Conservation (phyloP, 495 filamentous ascomycete species). For the Xanthoparmelia taractica region DNA sequence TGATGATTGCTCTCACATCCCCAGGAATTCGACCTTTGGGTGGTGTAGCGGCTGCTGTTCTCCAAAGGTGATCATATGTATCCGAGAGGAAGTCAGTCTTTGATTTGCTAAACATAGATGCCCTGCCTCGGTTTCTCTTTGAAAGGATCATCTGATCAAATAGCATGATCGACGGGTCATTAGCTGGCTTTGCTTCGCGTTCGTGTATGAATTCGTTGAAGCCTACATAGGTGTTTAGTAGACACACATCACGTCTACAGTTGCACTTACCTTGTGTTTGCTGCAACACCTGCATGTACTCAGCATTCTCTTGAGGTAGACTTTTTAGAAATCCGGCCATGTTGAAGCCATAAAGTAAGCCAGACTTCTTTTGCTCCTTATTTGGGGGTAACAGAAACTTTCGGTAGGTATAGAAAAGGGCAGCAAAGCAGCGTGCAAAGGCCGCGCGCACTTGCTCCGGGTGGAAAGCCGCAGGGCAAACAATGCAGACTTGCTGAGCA, state of each 20-base stretch:
- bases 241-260: not conserved
- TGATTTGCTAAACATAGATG: constrained; percentile 42
- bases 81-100: constrained; percentile 71
- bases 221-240: constrained; percentile 39
- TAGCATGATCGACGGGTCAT: constrained; percentile 66
- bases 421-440: constrained; percentile 90
- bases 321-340: constrained; percentile 89
- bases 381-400: constrained; percentile 69
- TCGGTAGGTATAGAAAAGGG: constrained; percentile 91
- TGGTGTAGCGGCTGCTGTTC: constrained; percentile 73
- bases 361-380: constrained; percentile 76
- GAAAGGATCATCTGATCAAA: constrained; percentile 95
- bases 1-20: constrained; percentile 52
- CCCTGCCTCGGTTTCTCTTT: constrained; percentile 77
- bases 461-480: constrained; percentile 85
- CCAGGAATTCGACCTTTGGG: constrained; percentile 65
- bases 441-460: constrained; percentile 85
- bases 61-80: constrained; percentile 86
- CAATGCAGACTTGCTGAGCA: constrained; percentile 68
- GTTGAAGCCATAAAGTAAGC: constrained; percentile 85
- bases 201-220: constrained; percentile 98
- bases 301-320: constrained; percentile 81
- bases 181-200: constrained; percentile 58
- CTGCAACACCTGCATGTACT: constrained; percentile 78
- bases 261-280: constrained; percentile 78